These are phyloP conservation scores for Mucuna pruriens DNA, from an alignment of 306 rosid genomes.

Conservation along the genomic window DNA sequence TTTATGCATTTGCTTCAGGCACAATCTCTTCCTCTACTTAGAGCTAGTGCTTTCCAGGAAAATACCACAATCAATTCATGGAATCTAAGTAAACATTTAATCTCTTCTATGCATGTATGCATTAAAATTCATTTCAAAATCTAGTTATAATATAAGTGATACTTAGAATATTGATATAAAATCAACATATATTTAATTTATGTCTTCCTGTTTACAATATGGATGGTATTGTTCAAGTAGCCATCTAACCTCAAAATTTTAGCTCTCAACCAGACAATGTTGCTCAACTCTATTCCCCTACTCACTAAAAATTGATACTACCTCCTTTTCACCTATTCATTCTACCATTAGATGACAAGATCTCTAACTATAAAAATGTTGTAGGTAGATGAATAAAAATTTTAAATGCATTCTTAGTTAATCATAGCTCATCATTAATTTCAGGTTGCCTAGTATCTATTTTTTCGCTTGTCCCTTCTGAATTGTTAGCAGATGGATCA, in stretches of 20 bases:
- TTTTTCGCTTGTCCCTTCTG: constrained; percentile 51
- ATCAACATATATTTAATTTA: too few relatives aligned
- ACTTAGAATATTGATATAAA: too few relatives aligned
- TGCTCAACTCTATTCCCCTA: constrained; percentile 41
- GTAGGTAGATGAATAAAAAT: constrained; percentile 45
- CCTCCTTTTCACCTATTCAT: constrained; percentile 35
- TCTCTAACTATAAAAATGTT: constrained; percentile 21
- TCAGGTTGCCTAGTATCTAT: constrained; percentile 41
- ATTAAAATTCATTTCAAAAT: too few relatives aligned
- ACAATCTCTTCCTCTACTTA: too few relatives aligned
- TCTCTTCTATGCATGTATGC: too few relatives aligned
- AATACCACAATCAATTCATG: too few relatives aligned
- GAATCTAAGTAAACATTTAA: too few relatives aligned
- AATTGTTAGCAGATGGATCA: constrained; percentile 43
- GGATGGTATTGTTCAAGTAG: too few relatives aligned
- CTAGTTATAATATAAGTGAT: too few relatives aligned
- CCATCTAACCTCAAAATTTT: constrained; percentile 38
- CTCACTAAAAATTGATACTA: constrained; percentile 31
- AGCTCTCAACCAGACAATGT: constrained; percentile 39
- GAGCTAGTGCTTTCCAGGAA: too few relatives aligned
- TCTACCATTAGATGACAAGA: constrained; percentile 43
- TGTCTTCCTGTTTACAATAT: too few relatives aligned
- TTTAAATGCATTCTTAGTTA: constrained; percentile 38
- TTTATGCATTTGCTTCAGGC: too few relatives aligned
- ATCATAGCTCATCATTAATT: constrained; percentile 80